A percentile compares a stretch with the other conserved stretches of the same genome.
Conservation (phyloP, 495 filamentous ascomycete genomes). For the Chaetomium fimeti region DNA sequence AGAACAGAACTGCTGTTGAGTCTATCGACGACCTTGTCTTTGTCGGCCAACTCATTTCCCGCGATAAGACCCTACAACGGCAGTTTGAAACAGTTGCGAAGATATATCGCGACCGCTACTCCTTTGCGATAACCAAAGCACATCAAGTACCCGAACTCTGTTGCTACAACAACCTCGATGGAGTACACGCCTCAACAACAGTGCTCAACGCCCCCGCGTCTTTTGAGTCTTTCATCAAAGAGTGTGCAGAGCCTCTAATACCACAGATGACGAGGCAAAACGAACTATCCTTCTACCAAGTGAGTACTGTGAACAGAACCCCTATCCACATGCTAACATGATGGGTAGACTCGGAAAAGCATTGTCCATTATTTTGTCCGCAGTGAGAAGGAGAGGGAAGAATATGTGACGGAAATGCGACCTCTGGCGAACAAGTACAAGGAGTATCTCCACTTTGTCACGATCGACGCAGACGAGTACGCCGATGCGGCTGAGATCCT, state of each 20-base stretch:
- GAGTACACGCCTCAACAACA: constrained; percentile 35
- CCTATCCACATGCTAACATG: constrained; percentile 1
- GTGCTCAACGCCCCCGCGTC: constrained; percentile 34
- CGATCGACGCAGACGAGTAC: constrained; percentile 49
- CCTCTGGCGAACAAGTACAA: constrained; percentile 49
- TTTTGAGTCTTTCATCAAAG: constrained; percentile 41
- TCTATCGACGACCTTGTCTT: constrained; percentile 44
- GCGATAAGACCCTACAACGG: not conserved
- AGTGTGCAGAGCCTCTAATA: constrained; percentile 40
- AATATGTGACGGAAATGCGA: constrained; percentile 37
- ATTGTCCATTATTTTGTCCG: constrained; percentile 47
- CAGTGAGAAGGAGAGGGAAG: constrained; percentile 29
- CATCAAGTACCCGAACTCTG: not conserved
- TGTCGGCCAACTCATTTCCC: constrained; percentile 38
- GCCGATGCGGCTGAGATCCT: constrained; percentile 43
- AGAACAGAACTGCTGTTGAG: constrained; percentile 38
- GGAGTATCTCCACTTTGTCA: constrained; percentile 49
- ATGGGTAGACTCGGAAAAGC: constrained; percentile 46
- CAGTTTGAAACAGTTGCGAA: not conserved
- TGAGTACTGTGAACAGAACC: not conserved
- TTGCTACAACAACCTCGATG: constrained; percentile 45
- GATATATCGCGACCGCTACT: constrained; percentile 40
- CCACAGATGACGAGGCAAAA: constrained; percentile 47
- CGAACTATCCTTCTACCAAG: constrained; percentile 31
- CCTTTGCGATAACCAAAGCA: constrained; percentile 41